Conservation (phyloP, 371 early-diverging fungal genomes). For the Funneliformis caledonium region DNA sequence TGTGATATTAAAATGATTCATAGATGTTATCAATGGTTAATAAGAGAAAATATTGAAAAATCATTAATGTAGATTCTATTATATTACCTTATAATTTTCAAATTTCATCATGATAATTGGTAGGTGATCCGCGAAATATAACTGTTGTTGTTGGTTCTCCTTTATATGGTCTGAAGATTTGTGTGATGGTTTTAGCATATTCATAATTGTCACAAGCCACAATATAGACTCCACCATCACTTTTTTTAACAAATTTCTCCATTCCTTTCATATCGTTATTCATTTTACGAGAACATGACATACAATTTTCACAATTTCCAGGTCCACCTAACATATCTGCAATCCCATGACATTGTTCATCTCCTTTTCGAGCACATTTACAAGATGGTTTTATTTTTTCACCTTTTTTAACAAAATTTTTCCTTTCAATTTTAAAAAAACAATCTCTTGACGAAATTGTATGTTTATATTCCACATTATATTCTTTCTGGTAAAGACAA, state of each 20-base stretch:
- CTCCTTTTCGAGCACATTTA: neutral
- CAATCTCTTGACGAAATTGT: neutral
- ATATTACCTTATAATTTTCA: no score
- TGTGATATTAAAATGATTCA: no score
- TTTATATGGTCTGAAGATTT: neutral
- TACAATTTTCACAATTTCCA: slow-evolving; percentile 1
- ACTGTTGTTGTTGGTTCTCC: neutral
- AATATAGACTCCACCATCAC: neutral
- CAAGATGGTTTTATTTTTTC: neutral
- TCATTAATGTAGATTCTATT: no score
- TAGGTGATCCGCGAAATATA: neutral
- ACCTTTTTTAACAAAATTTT: neutral
- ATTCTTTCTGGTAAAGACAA: neutral
- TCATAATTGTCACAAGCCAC: neutral
- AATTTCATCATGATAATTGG: no score
- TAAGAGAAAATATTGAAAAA: no score
- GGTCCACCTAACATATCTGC: neutral
- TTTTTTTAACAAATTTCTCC: neutral
- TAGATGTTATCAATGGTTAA: no score
- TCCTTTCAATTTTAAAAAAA: neutral
- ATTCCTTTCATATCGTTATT: neutral
- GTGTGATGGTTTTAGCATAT: neutral
- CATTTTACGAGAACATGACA: slow-evolving; percentile 8
- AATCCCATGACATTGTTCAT: slow-evolving; percentile 13
- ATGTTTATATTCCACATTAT: no score